These are phyloP conservation scores for Fusarium sp. DNA, from an alignment of 2,329 filamentous ascomycete genomes.

Conservation along the genomic window DNA sequence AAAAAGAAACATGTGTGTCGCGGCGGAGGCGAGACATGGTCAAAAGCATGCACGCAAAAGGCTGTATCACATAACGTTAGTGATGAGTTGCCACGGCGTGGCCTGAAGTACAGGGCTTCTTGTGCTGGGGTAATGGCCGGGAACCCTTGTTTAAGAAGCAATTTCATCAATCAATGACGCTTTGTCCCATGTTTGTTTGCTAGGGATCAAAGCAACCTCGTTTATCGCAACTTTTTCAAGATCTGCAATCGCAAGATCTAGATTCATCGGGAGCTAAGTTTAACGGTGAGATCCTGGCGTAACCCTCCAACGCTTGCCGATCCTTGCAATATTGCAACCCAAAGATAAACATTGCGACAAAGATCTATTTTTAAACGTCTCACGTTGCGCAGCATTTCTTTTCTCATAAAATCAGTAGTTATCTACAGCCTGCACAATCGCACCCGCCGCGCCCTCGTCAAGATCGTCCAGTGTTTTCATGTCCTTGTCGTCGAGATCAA, in stretches of 20 bases:
- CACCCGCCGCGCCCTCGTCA: constrained; percentile 43
- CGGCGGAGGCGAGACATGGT: neutral
- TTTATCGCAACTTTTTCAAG: constrained; percentile 3
- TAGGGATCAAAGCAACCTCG: neutral
- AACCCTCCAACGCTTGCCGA: neutral
- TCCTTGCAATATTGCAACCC: neutral
- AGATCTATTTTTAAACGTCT: neutral
- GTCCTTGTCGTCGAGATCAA: constrained; percentile 68
- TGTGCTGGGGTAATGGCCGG: neutral
- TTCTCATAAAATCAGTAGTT: constrained; percentile 14
- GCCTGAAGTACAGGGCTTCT: neutral
- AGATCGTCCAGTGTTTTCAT: constrained; percentile 57
- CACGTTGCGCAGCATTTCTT: no score
- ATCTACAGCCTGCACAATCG: constrained; percentile 42
- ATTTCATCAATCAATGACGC: constrained; percentile 7
- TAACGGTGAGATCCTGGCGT: constrained; percentile 1
- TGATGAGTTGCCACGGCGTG: neutral
- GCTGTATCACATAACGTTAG: neutral
- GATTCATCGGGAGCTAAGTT: constrained; percentile 13
- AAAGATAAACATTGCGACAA: neutral
- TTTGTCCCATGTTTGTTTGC: neutral
- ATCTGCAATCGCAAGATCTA: neutral
- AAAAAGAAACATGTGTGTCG: constrained; percentile 5
- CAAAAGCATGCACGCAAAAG: neutral
- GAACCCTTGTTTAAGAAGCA: neutral